Evolutionary conservation across 2,329 filamentous ascomycete genomes (phyloP).

Genomic region (Iodosphaeria phyllophila): DNA sequence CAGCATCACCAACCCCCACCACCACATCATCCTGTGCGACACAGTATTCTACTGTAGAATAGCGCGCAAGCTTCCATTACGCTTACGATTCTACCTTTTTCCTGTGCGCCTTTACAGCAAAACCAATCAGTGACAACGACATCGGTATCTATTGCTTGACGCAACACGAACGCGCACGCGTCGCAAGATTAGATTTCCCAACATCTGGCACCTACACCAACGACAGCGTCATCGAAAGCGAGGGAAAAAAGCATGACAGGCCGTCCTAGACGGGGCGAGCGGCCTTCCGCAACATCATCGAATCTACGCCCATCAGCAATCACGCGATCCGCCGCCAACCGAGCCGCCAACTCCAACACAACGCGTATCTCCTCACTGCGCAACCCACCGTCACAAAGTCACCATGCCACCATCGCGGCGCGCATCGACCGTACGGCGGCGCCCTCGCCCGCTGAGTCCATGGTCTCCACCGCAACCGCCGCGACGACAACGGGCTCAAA

Average conservation of each 20-base stretch:
- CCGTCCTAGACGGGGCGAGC: constrained; percentile 13
- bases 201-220: neutral
- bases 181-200: no score
- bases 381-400: constrained; percentile 1
- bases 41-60: no score
- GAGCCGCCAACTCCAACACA: constrained; percentile 6
- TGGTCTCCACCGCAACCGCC: constrained; percentile 38
- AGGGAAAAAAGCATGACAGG: constrained; percentile 9
- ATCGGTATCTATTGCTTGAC: no score
- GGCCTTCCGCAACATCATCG: constrained; percentile 10
- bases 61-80: no score
- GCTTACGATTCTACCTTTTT: no score
- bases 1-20: no score
- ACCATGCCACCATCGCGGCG: constrained; percentile 6
- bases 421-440: constrained; percentile 23
- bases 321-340: constrained; percentile 8
- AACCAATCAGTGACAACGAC: no score
- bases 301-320: constrained; percentile 7
- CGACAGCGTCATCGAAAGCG: neutral
- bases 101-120: no score
- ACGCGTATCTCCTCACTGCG: constrained; percentile 3
- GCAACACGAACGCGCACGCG: no score
- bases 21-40: no score
- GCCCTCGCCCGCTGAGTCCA: constrained; percentile 52
- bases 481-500: no score